Evolutionary conservation across 495 filamentous ascomycete species (phyloP).

Genomic region (Aspergillus cristatus): DNA sequence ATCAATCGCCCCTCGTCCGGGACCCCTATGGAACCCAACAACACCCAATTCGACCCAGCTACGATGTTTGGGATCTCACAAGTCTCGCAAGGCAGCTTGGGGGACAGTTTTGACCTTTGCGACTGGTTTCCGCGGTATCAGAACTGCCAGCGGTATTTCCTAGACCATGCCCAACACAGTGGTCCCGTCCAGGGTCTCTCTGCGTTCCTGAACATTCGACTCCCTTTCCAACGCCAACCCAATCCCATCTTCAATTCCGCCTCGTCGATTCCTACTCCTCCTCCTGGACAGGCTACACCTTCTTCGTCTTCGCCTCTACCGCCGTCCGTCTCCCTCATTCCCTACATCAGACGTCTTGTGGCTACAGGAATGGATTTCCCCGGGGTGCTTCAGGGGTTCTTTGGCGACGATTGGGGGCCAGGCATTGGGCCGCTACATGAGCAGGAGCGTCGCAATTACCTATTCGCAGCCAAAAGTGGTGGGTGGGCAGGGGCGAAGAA

Average conservation of each 20-base stretch:
- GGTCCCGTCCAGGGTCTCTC: conserved; percentile 77
- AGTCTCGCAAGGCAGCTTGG: conserved; percentile 24
- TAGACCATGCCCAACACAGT: conserved; percentile 84
- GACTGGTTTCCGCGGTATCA: conserved; percentile 92
- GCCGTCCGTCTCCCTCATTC: conserved; percentile 64
- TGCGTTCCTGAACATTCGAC: conserved; percentile 77
- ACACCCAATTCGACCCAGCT: conserved; percentile 28
- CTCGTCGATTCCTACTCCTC: conserved; percentile 15
- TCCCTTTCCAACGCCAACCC: conserved; percentile 40
- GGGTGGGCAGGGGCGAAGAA: conserved; percentile 82
- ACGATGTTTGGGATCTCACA: conserved; percentile 31
- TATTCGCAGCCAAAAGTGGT: conserved; percentile 88
- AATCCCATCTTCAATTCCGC: conserved; percentile 24
- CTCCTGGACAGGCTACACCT: conserved; percentile 12
- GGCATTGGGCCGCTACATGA: conserved; percentile 80
- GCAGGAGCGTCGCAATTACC: conserved; percentile 83
- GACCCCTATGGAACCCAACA: too few relatives aligned
- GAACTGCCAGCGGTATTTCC: conserved; percentile 85
- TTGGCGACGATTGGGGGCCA: conserved; percentile 78
- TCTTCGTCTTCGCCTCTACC: conserved; percentile 10
- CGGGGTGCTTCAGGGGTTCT: conserved; percentile 82
- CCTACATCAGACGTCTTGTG: conserved; percentile 84
- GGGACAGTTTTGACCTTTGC: conserved; percentile 62
- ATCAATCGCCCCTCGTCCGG: too few relatives aligned
- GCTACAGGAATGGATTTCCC: conserved; percentile 86